Evolutionary conservation across 1,284 basidiomycete species (phyloP), one percentile per base, ranked within the genome.

Genomic region (Takashimella tepidaria): DNA sequence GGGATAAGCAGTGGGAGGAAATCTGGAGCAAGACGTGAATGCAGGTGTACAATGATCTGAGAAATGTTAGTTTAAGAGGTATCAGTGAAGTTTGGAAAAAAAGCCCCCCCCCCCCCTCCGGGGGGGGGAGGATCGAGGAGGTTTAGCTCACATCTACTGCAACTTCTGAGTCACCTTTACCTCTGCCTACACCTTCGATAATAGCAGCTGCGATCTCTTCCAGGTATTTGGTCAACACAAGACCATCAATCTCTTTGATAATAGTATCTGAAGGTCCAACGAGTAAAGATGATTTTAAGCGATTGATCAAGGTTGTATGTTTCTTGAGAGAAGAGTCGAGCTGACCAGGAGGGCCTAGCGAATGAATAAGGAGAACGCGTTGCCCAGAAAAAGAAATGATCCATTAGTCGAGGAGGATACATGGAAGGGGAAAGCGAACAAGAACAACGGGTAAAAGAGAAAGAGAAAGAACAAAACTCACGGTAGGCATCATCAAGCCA

Each of bases 201-300:
- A 87, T 80, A 1, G 92, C 92, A 11, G 85, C 84, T 1, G 89
- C 87, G 57, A 98, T 86, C 76, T 99, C 96, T 65, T 97, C 93
- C 50, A 95, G 81, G 71, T 99, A 98, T 75, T 97, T 98, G 76
- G 92, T 91, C 47, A 99, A 80, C 3, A 90, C 87, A 45, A 99
- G 81, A 0, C 85, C 81, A 56, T 89, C 85, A 58, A 96, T 84
- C 67, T 99, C 96, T 75, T 93, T 95, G 67, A 93, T 77, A 55
- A 96, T 83, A 64, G 88, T 85, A 60, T 92, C 89, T 1, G 71
- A 46, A 1, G 73, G 72, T 16, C 72, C 71, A 21, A 70, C 60
- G n/a, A 76, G 64, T 3, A 76, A 57, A 0, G 66, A 58, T 8
- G 70, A 64, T 49, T 83, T 83, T 66, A 95, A 86, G 37, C 88